A percentile compares a stretch with the other conserved stretches of the same genome.
Evolutionary conservation across 306 rosid genomes (phyloP).

Genomic region (Vicia villosa): DNA sequence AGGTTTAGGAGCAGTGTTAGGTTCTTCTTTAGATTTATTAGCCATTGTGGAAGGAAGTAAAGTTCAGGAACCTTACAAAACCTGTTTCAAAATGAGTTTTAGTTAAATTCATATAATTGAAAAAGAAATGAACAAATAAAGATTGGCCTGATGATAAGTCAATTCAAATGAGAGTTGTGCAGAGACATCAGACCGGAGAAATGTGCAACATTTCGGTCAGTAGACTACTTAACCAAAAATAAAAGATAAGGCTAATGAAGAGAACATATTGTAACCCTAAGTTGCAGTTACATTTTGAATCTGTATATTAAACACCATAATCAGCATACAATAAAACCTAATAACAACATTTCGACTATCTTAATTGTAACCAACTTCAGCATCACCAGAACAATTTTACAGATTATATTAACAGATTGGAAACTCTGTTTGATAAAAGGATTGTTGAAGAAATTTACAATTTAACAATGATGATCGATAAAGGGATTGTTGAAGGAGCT

Average conservation of each 20-base stretch:
- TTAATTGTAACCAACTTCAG: neutral
- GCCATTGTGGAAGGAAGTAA: neutral
- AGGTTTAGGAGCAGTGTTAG: conserved; percentile 74
- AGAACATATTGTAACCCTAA: neutral
- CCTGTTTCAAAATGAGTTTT: neutral
- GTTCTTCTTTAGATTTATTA: conserved; percentile 79
- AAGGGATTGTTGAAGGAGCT: no score
- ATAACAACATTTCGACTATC: neutral
- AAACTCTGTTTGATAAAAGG: no score
- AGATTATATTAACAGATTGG: no score
- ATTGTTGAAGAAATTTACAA: no score
- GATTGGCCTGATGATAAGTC: neutral
- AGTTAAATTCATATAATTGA: neutral
- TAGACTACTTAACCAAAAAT: no score
- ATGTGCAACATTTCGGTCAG: no score
- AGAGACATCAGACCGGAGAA: no score
- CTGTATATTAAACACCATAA: neutral
- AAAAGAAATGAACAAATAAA: no score
- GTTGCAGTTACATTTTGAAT: no score
- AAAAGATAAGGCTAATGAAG: neutral
- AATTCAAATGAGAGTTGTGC: no score
- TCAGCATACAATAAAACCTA: neutral
- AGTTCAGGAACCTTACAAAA: neutral
- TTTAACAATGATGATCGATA: no score
- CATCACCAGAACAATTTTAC: neutral